Evolutionary conservation across 108 stramenopile species (phyloP).

Genomic region (Schizochytrium sp.): DNA sequence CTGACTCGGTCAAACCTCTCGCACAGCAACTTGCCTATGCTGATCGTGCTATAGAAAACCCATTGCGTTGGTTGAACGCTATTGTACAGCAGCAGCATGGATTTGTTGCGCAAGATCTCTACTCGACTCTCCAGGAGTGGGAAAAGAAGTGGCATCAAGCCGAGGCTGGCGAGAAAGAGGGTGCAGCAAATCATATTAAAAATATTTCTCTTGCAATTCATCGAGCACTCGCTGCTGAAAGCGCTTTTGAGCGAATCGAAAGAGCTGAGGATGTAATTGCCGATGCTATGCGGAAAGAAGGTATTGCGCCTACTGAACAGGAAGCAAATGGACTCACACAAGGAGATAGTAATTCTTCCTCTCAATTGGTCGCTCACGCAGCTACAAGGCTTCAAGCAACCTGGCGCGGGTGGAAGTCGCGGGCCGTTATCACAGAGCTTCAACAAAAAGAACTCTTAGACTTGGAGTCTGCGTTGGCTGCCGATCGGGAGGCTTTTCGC

Average conservation of each 20-base stretch:
- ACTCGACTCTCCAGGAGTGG: neutral
- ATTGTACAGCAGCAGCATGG: neutral
- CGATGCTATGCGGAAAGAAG: conserved; percentile 34
- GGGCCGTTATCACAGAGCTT: neutral
- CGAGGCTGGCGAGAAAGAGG: neutral
- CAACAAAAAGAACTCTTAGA: conserved; percentile 14
- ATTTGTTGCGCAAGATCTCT: neutral
- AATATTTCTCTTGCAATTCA: neutral
- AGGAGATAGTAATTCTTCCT: neutral
- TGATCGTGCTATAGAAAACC: conserved; percentile 1
- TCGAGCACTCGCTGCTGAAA: neutral
- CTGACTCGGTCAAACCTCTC: neutral
- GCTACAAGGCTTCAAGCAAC: conserved; percentile 18
- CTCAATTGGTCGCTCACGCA: neutral
- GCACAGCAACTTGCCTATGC: neutral
- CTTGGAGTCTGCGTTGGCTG: neutral
- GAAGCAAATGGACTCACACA: neutral
- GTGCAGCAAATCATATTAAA: neutral
- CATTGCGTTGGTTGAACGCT: neutral
- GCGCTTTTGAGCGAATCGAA: conserved; percentile 46
- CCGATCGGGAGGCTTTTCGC: conserved; percentile 31
- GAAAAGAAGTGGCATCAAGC: neutral
- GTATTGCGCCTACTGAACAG: neutral
- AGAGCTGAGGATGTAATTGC: conserved; percentile 5
- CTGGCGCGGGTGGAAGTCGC: conserved; percentile 24